These are phyloP conservation scores for Penicillium sp. DNA, from an alignment of 2,329 filamentous ascomycete species.

Conservation along the genomic window DNA sequence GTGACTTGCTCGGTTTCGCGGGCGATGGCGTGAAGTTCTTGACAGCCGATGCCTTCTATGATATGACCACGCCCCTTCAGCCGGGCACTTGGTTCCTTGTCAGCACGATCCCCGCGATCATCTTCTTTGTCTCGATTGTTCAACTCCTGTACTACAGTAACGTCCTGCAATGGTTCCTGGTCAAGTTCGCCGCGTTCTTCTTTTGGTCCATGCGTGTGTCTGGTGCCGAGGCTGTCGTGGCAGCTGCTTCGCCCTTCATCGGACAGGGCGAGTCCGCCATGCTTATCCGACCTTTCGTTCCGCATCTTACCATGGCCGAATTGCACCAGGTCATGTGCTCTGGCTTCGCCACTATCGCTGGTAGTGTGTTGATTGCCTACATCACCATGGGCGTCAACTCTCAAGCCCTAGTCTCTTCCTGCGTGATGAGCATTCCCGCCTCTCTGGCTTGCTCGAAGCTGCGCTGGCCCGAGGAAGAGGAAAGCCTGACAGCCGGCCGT, in stretches of 20 bases:
- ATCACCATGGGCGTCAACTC: constrained; percentile 79
- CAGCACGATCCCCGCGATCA: constrained; percentile 80
- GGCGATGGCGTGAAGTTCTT: constrained; percentile 71
- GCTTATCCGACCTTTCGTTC: constrained; percentile 82
- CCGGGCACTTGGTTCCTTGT: constrained; percentile 67
- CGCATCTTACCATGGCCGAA: constrained; percentile 81
- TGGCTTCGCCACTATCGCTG: constrained; percentile 89
- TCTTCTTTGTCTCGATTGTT: constrained; percentile 94
- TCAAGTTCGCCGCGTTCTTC: constrained; percentile 85
- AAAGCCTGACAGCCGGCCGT: constrained; percentile 76
- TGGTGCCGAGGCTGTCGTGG: constrained; percentile 89
- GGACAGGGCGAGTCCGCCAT: constrained; percentile 92
- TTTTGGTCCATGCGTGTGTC: constrained; percentile 87
- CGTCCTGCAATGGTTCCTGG: constrained; percentile 83
- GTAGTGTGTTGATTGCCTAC: constrained; percentile 81
- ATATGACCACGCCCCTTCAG: constrained; percentile 33
- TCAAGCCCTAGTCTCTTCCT: constrained; percentile 82
- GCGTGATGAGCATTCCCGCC: constrained; percentile 93
- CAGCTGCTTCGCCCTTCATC: constrained; percentile 88
- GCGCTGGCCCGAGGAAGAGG: constrained; percentile 83
- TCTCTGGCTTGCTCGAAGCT: constrained; percentile 87
- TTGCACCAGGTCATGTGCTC: constrained; percentile 91
- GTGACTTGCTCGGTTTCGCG: constrained; percentile 73
- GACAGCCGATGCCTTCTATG: constrained; percentile 45
- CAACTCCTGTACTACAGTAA: constrained; percentile 80